phyloP scores from a whole-genome alignment of 116 monocot genomes.

The Dioscorea cayenensis region DNA sequence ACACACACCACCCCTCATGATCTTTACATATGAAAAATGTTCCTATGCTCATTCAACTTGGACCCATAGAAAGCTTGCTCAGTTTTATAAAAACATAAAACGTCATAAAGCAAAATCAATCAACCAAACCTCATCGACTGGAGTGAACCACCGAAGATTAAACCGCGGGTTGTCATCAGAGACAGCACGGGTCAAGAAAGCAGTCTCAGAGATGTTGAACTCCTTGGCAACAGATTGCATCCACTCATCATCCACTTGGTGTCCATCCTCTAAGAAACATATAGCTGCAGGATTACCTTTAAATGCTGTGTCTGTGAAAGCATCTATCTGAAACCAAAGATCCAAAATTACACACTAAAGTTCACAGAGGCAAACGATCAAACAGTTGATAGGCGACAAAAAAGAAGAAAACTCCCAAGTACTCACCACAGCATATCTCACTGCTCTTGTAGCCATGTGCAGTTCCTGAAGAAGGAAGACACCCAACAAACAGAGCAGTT shows the following conservation, averaged over 20 bases:
- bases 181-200: constrained; percentile 31
- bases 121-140: constrained; percentile 48
- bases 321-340: constrained; percentile 55
- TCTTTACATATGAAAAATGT: no score
- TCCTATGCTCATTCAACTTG: no score
- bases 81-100: no score
- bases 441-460: constrained; percentile 27
- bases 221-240: constrained; percentile 72
- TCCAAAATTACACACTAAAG: neutral
- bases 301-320: constrained; percentile 65
- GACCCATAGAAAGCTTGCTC: no score
- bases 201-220: constrained; percentile 69
- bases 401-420: neutral
- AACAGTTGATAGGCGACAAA: neutral
- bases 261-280: constrained; percentile 46
- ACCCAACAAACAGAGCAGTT: no score
- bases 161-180: constrained; percentile 15
- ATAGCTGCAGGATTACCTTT: constrained; percentile 85
- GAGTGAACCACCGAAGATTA: constrained; percentile 70
- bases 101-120: neutral
- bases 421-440: constrained; percentile 51
- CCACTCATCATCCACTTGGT: constrained; percentile 31
- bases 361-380: neutral
- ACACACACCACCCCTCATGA: no score
- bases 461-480: neutral